Percentiles rank a stretch among this genome's conserved stretches.
These are phyloP conservation scores for Trichoderma parareesei DNA, from an alignment of 495 filamentous ascomycete genomes.

Conservation along the genomic window DNA sequence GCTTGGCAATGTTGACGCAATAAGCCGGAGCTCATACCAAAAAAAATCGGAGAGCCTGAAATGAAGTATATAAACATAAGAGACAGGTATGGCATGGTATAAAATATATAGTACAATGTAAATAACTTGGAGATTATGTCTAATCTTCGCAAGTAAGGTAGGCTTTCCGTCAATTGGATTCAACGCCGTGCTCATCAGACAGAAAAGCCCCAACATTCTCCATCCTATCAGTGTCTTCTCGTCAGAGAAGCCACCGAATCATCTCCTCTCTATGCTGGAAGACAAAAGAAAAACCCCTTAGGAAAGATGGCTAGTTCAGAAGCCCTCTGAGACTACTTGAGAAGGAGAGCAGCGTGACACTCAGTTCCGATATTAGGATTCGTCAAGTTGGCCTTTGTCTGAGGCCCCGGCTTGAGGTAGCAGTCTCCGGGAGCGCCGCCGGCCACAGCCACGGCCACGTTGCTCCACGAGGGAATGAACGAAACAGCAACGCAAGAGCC, in stretches of 20 bases:
- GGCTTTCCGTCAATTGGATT: neutral
- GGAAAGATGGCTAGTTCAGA: too few species aligned
- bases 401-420: constrained; percentile 36
- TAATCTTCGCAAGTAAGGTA: neutral
- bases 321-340: neutral
- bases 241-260: neutral
- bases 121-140: neutral
- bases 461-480: constrained; percentile 37
- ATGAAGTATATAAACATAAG: neutral
- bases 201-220: neutral
- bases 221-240: neutral
- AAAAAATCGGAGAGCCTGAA: neutral
- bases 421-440: constrained; percentile 35
- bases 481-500: constrained; percentile 33
- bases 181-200: neutral
- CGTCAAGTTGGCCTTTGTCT: constrained; percentile 24
- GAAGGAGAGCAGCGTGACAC: constrained; percentile 19
- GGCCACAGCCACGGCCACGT: constrained; percentile 21
- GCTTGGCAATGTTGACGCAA: neutral
- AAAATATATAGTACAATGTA: neutral
- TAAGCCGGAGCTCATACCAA: neutral
- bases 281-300: neutral
- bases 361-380: constrained; percentile 20
- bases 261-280: neutral
- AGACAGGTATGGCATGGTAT: neutral